Evolutionary conservation across 371 early-diverging fungal species (phyloP).

Genomic region (Mucor velutinosus): DNA sequence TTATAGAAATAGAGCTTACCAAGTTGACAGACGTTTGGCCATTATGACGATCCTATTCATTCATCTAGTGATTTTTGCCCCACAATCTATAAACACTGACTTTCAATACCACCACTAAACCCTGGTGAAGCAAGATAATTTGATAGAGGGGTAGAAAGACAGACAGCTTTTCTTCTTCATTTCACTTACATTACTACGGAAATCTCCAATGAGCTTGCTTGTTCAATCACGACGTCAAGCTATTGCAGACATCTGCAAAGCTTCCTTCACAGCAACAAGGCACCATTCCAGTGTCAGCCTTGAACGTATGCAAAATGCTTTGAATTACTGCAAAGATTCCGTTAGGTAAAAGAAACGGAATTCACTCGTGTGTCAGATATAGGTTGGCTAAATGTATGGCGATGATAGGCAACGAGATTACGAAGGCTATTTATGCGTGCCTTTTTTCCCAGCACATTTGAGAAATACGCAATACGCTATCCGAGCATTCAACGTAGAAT

Average conservation of each 20-base stretch:
- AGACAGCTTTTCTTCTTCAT: neutral
- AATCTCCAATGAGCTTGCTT: neutral
- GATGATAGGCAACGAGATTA: conserved; percentile 65
- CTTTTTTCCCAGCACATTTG: conserved; percentile 71
- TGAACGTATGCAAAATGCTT: conserved; percentile 26
- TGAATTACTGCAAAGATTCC: conserved; percentile 42
- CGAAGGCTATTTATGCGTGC: conserved; percentile 73
- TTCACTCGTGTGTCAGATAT: neutral
- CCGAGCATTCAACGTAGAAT: conserved; percentile 88
- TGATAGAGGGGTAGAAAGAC: neutral
- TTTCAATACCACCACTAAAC: neutral
- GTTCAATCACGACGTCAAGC: neutral
- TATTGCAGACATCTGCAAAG: neutral
- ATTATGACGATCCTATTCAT: no score
- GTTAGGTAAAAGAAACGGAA: conserved; percentile 32
- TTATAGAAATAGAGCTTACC: no score
- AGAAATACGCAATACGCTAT: conserved; percentile 75
- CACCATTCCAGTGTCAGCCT: conserved; percentile 5
- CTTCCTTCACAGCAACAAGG: neutral
- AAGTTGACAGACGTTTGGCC: no score
- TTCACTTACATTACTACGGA: neutral
- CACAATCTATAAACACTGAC: neutral
- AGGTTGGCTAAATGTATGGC: neutral
- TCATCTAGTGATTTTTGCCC: neutral
- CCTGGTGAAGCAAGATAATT: neutral